Base-by-base conservation (phyloP, 208 protist species). In the Wallacemonas collosoma region DNA sequence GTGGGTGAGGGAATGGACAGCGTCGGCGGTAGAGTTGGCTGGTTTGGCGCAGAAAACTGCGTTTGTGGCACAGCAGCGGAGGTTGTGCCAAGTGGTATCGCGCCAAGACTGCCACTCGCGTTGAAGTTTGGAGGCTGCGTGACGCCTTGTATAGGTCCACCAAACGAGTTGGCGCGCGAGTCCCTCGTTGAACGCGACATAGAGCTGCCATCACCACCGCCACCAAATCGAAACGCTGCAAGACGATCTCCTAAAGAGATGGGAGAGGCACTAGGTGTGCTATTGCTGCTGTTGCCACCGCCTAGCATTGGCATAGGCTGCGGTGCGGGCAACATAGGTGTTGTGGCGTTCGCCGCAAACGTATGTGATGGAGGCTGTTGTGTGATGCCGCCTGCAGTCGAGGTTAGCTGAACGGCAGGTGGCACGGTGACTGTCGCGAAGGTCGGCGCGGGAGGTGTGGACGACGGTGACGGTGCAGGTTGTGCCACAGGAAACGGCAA, bases 251-350 rank as follows among this genome's bases (percentile, higher is more conserved):
- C 64, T 44, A 26, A 58, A 6, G 45, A 50, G 0, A 50, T 12
- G 48, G 50, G 36, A 8, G 50, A 69, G 3, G 62, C 47, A 17
- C 57, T 38, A 17, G 57, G 57, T 14, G 60, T 53, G 48, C 51
- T 38, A 40, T 14, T 14, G 47, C 17, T 35, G 64, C 38, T 69
- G 51, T 38, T 48, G 8, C 6, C 45, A 50, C 45, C 45, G 12
- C 45, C 45, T 12, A 50, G 45, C 45, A 12, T 6, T 50, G 35
- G 17, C 3, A 35, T 62, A 15, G 72, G 48, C 62, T 12, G 61
- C 55, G 58, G 58, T 43, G 73, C 61, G 14, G 75, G 56, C 51
- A 60, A 14, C 26, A 71, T 47, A 17, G 65, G 71, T 5, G 67
- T 26, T 26, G 26, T 26, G 26, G 26, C 26, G 26, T 26, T 26